Base-by-base conservation (phyloP, 768 basidiomycete genomes). In the Xanthoconium stramineum region DNA sequence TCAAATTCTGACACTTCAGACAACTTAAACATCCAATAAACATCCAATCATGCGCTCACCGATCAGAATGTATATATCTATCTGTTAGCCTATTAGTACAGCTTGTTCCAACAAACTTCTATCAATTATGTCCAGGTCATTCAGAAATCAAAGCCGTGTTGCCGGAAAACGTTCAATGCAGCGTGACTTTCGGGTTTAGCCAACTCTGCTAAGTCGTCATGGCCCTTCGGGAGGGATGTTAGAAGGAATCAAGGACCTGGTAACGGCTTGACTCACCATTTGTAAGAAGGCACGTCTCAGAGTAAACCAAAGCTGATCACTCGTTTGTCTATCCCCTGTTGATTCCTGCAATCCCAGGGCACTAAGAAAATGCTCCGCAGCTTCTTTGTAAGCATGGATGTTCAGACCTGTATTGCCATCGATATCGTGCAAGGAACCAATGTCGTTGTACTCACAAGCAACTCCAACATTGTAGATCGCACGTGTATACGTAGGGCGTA, bases 391-490 rank as follows among this genome's bases (percentile, higher is more conserved):
- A 10, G 94, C 93, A 10, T 94, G 95, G 50, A 98, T 96, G 69
- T 99, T 99, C 58, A 99, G 73, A 67, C 96, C 94, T 97, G 56
- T 6, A 35, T 52, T 37, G 52, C 14, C 28, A 40, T 56, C n/a
- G 60, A 47, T 47, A 39, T 50, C 43, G 44, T 11, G 55, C 47
- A 29, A 45, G 28, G 56, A 50, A 46, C 39, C 39, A 29, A 19
- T 15, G 6, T 50, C 50, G 9, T 43, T 30, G n/a, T 5, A 83
- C 91, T 64, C 66, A 94, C 94, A 99, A 20, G 95, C 94, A 29
- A 99, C 97, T 43, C 95, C 97, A 36, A 99, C 91, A 65, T 99
- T 99, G 69, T 96, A 98, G 24, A 98, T 91, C 11, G 95, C 97
- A 12, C 97, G 86, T 1, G 97, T 98, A 70, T 97, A 99, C 0